These are phyloP conservation scores for Hypoxylon sp. DNA, from an alignment of 2,329 filamentous ascomycete genomes.

Conservation along the genomic window DNA sequence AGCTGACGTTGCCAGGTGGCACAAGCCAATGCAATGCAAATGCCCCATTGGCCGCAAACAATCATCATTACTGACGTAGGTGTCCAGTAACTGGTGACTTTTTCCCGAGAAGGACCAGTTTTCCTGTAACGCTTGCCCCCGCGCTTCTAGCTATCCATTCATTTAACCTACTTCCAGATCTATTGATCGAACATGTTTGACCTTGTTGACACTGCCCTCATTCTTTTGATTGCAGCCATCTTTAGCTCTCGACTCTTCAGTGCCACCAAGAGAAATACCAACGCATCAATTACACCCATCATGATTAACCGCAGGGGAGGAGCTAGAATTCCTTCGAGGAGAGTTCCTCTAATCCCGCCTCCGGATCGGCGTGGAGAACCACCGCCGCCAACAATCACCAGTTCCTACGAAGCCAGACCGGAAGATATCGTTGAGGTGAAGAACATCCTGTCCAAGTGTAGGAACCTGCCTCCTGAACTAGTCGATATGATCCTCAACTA, in stretches of 20 bases:
- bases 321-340: slow-evolving; percentile 31
- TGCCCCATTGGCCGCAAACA: not conserved
- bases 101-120: not conserved
- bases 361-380: slow-evolving; percentile 4
- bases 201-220: slow-evolving; percentile 11
- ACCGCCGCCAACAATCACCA: slow-evolving; percentile 24
- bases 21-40: too few species aligned
- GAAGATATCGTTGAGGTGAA: slow-evolving; percentile 65
- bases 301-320: slow-evolving; percentile 45
- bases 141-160: not conserved
- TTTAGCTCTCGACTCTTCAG: slow-evolving; percentile 15
- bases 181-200: slow-evolving; percentile 20
- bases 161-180: not conserved
- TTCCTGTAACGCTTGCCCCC: slow-evolving; percentile 1
- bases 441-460: slow-evolving; percentile 59
- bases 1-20: slow-evolving; percentile 14
- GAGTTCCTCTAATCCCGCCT: slow-evolving; percentile 25
- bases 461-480: slow-evolving; percentile 66
- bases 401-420: slow-evolving; percentile 41
- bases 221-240: slow-evolving; percentile 22
- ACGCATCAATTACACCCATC: slow-evolving; percentile 26
- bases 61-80: slow-evolving; percentile 11
- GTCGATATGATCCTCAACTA: slow-evolving; percentile 68
- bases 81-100: not conserved
- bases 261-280: slow-evolving; percentile 9